These are phyloP conservation scores for Sphagnurus paluster DNA, from an alignment of 1,284 basidiomycete genomes.

Conservation along the genomic window DNA sequence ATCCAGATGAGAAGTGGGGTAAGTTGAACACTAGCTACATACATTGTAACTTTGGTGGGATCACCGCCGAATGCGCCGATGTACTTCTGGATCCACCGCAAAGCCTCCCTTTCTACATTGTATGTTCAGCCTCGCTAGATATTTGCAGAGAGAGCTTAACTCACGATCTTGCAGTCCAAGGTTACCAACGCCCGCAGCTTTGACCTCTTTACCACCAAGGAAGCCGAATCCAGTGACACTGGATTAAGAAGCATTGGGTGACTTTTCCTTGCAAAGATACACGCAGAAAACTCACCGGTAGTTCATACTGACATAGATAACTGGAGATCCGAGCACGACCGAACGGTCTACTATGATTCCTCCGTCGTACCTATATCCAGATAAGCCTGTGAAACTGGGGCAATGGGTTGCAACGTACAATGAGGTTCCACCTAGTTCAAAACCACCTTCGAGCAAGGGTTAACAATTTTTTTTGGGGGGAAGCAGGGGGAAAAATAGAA, in stretches of 20 bases:
- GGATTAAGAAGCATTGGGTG: too few species aligned
- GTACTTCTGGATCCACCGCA: constrained; percentile 69
- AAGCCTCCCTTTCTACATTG: constrained; percentile 54
- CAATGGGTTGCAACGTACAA: constrained; percentile 27
- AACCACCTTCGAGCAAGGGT: constrained; percentile 35
- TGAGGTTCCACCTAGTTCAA: constrained; percentile 38
- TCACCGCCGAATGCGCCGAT: constrained; percentile 66
- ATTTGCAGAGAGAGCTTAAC: neutral
- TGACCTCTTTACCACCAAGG: too few species aligned
- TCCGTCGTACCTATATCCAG: constrained; percentile 40
- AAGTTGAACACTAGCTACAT: constrained; percentile 5
- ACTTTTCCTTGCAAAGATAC: too few species aligned
- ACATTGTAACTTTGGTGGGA: constrained; percentile 56
- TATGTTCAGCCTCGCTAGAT: neutral
- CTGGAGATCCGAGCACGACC: constrained; percentile 43
- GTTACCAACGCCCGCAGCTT: too few species aligned
- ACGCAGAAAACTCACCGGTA: constrained; percentile 40
- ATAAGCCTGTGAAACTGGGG: constrained; percentile 14
- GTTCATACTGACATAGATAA: constrained; percentile 60
- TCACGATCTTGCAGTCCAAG: too few species aligned
- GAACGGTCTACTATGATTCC: constrained; percentile 45
- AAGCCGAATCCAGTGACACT: too few species aligned
- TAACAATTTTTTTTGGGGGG: neutral
- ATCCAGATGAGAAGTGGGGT: neutral
- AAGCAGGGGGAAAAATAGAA: constrained; percentile 22